Evolutionary conservation across 495 filamentous ascomycete genomes (phyloP).

Genomic region (Trichoderma orchidacearum): DNA sequence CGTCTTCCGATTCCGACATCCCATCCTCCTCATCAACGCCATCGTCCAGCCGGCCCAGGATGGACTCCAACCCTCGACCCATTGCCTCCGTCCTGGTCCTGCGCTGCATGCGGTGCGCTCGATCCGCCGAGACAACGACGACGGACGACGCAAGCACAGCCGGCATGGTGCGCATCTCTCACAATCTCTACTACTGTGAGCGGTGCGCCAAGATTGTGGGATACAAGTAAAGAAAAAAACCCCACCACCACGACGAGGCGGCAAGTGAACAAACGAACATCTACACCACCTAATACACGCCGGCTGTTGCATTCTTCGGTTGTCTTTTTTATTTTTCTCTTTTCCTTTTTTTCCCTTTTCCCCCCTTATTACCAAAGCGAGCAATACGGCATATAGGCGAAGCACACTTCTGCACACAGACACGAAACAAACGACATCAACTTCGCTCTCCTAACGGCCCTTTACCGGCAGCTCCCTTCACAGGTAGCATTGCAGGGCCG

Average conservation of each 20-base stretch:
- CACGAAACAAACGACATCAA: no score
- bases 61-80: conserved; percentile 26
- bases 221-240: conserved; percentile 47
- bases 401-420: no score
- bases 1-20: conserved; percentile 27
- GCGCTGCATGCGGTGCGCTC: conserved; percentile 41
- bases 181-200: conserved; percentile 69
- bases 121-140: conserved; percentile 37
- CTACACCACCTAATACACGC: no score
- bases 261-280: no score
- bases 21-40: conserved; percentile 10
- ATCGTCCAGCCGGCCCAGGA: conserved; percentile 17
- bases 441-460: no score
- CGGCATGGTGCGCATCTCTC: conserved; percentile 56
- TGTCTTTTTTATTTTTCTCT: no score
- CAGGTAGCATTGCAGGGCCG: no score
- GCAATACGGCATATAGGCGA: not conserved
- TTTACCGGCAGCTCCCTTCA: no score
- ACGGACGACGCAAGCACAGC: conserved; percentile 36
- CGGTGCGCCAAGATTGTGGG: conserved; percentile 62
- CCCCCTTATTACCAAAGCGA: not conserved
- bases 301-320: no score
- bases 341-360: not conserved
- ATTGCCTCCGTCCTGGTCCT: conserved; percentile 35
- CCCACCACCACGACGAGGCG: no score